Evolutionary conservation across 805 yeast genomes (phyloP), one percentile per base, ranked within the genome.

Genomic region (Candida alai): DNA sequence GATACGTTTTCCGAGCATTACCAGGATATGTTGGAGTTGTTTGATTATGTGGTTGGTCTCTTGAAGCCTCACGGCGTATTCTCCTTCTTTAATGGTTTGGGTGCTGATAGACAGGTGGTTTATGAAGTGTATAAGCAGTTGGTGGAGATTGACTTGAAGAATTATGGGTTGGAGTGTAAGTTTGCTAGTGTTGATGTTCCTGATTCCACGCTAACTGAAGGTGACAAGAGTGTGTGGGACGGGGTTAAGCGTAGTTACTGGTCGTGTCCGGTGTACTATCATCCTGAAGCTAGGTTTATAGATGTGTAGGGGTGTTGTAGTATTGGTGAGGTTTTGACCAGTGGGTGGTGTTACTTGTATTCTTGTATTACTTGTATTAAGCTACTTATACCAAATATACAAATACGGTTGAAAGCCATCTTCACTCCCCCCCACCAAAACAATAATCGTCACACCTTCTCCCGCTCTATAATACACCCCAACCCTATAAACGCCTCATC

Each of bases 1-100:
- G 97, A 89, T 55, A 90, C 97, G 0, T 89, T 83, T 56, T 84
- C 95, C 43, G 97, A 89, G 54, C 94, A 86, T 54, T 89, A 90
- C 56, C 69, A 69, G 41, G 96, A 89, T 53, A 84, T 89, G 93
- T 65, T 87, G 30, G 90, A 85, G 32, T 65, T 90, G 18, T 86
- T 82, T 52, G 96, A 90, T 58, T 52, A 73, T 9, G 70, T 85
- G 4, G 94, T 87, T 13, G 97, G 96, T 0, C 62, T 89, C 32
- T 60, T 89, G 44, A 82, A 83, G 53, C 85, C 93, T 6, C 73
- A 76, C 21, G 97, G 97, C 6, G 73, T 78, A 1, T 88, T 89
- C 43, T 86, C 96, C 4, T 89, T 88, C 53, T 89, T 89, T 70
- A 90, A 89, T 51, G 97, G 97, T 0, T 68, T 62, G 30, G 72